Evolutionary conservation across 768 basidiomycete species (phyloP).

Genomic region (Pholiota molesta): DNA sequence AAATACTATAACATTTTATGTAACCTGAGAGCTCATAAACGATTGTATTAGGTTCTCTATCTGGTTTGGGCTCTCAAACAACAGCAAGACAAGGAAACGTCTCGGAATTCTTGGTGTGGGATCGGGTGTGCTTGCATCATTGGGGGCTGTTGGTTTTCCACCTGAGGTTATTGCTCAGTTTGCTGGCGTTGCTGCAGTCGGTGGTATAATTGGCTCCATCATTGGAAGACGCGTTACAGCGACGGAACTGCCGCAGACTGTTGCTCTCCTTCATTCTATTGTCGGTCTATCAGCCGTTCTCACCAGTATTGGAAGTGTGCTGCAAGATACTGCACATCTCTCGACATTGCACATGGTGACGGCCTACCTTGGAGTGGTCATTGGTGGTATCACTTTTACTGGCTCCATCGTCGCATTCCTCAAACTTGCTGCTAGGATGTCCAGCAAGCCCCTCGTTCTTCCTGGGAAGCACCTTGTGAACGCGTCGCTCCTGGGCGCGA

Average conservation of each 20-base stretch:
- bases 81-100: conserved; percentile 89
- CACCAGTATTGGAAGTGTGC: conserved; percentile 82
- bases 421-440: conserved; percentile 83
- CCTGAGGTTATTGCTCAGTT: conserved; percentile 78
- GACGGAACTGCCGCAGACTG: conserved; percentile 84
- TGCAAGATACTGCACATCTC: conserved; percentile 69
- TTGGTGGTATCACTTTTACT: conserved; percentile 89
- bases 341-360: conserved; percentile 78
- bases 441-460: conserved; percentile 69
- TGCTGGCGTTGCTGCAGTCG: conserved; percentile 74
- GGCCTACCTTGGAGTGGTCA: conserved; percentile 84
- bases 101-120: conserved; percentile 86
- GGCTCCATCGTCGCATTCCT: conserved; percentile 90
- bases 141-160: conserved; percentile 83
- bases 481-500: conserved; percentile 67
- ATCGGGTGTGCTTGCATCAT: conserved; percentile 78
- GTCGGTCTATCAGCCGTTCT: conserved; percentile 90
- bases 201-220: conserved; percentile 67
- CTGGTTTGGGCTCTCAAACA: conserved; percentile 75
- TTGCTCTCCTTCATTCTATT: conserved; percentile 81
- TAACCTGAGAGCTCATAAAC: conserved; percentile 1
- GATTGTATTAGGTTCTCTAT: conserved; percentile 62
- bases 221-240: conserved; percentile 85
- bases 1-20: background rate
- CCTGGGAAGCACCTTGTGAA: conserved; percentile 84